These are phyloP conservation scores for Conidiobolus incongruus DNA, from an alignment of 371 early-diverging fungal species.

Conservation along the genomic window DNA sequence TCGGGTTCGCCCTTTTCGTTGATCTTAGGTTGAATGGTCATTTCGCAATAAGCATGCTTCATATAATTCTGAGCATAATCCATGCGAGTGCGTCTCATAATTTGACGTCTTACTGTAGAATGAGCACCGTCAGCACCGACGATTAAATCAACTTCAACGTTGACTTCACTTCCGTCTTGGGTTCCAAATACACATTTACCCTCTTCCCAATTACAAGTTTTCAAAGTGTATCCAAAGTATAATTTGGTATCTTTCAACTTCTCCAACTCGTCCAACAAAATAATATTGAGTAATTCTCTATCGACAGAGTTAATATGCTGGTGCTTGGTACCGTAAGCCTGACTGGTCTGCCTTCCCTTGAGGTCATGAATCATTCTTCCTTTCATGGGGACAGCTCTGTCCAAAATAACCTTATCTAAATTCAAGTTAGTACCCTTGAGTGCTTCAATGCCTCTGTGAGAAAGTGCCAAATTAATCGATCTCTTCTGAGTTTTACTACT, in stretches of 20 bases:
- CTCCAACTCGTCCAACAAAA: constrained; percentile 47
- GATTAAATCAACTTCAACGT: constrained; percentile 31
- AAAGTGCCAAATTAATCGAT: constrained; percentile 88
- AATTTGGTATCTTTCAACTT: constrained; percentile 31
- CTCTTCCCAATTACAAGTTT: constrained; percentile 31
- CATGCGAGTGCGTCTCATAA: constrained; percentile 51
- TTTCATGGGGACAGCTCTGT: constrained; percentile 69
- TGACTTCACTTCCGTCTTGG: constrained; percentile 4
- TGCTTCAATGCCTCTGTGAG: constrained; percentile 69
- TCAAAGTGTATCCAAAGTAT: constrained; percentile 36
- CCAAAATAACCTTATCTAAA: constrained; percentile 35
- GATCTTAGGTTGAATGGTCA: constrained; percentile 42
- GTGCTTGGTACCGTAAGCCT: constrained; percentile 33
- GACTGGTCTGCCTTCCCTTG: constrained; percentile 44
- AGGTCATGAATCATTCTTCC: constrained; percentile 78
- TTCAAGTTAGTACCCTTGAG: constrained; percentile 39
- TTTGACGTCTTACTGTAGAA: constrained; percentile 47
- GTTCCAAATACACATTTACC: constrained; percentile 15
- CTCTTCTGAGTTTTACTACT: constrained; percentile 27
- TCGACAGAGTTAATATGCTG: constrained; percentile 89
- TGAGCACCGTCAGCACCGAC: constrained; percentile 93
- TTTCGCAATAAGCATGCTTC: constrained; percentile 75
- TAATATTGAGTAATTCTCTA: constrained; percentile 56
- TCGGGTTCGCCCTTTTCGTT: constrained; percentile 21
- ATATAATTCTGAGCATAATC: constrained; percentile 73